A percentile compares a stretch with the other conserved stretches of the same genome.
phyloP scores from a whole-genome alignment of 345 rosid genomes.

The Murraya paniculata region DNA sequence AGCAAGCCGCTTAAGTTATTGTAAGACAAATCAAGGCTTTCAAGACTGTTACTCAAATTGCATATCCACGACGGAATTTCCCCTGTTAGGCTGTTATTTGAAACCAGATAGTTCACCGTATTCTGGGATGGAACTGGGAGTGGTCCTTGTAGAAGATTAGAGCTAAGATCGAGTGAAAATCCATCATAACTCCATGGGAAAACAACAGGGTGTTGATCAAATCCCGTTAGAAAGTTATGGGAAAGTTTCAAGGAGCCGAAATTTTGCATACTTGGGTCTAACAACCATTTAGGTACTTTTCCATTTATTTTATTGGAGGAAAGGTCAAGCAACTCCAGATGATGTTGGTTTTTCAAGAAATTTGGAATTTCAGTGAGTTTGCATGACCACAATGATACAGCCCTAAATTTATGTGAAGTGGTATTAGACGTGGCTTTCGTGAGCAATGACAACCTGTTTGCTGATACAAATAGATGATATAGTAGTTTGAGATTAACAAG shows the following conservation, averaged over 20 bases:
- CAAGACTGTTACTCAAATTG: neutral
- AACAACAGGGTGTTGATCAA: neutral
- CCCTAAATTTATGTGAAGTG: neutral
- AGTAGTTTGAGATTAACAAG: neutral
- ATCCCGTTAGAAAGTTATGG: conserved; percentile 6
- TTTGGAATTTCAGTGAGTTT: neutral
- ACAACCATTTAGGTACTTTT: neutral
- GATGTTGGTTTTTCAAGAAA: neutral
- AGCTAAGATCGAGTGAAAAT: neutral
- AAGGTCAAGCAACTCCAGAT: neutral
- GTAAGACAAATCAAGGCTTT: conserved; percentile 5
- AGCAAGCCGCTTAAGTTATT: conserved; percentile 17
- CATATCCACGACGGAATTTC: conserved; percentile 3
- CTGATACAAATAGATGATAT: neutral
- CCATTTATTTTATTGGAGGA: neutral
- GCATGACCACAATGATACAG: neutral
- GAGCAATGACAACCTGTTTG: neutral
- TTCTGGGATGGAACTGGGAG: conserved; percentile 17
- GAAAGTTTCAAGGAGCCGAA: neutral
- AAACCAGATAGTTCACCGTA: neutral
- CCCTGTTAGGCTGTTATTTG: conserved; percentile 3
- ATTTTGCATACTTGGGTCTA: neutral
- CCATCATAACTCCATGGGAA: neutral
- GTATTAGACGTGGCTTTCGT: neutral
- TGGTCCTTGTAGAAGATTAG: conserved; percentile 6